Conservation (phyloP, 164 flowering plant species). For the grape (Vitis vinifera) region DNA sequence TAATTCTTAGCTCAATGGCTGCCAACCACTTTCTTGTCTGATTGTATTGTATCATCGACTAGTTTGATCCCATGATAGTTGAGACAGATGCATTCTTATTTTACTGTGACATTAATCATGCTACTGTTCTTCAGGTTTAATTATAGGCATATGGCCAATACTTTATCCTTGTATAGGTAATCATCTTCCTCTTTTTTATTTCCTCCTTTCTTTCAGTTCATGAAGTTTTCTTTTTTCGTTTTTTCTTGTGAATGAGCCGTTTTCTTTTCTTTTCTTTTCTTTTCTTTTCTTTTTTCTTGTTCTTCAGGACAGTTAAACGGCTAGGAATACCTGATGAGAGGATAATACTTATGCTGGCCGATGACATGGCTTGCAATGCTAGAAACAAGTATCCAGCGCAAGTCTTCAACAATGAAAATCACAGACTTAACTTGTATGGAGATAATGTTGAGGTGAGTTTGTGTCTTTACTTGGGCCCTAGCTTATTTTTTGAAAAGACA, state of each 20-base stretch:
- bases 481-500: not conserved
- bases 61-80: too few species aligned
- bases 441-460: conserved; percentile 91
- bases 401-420: conserved; percentile 98
- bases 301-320: conserved; percentile 84
- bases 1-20: too few species aligned
- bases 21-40: too few species aligned
- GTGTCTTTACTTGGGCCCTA: conserved; percentile 1
- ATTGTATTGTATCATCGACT: not conserved
- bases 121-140: conserved; percentile 74
- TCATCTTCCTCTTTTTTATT: not conserved
- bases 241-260: not conserved
- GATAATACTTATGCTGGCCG: conserved; percentile 97
- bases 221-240: not conserved
- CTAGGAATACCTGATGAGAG: conserved; percentile 99
- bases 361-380: conserved; percentile 99
- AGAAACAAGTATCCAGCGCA: conserved; percentile 96
- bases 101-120: conserved; percentile 3
- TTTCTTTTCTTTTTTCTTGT: conserved; percentile 4
- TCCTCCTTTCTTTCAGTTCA: conserved; percentile 1
- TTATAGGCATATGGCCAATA: conserved; percentile 99
- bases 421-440: conserved; percentile 90
- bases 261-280: not conserved
- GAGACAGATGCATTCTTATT: not conserved
- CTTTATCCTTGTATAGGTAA: conserved; percentile 93